Percentiles rank a stretch among this genome's conserved stretches.
Evolutionary conservation across 2,329 filamentous ascomycete species (phyloP).

Genomic region (Penicillium decumbens): DNA sequence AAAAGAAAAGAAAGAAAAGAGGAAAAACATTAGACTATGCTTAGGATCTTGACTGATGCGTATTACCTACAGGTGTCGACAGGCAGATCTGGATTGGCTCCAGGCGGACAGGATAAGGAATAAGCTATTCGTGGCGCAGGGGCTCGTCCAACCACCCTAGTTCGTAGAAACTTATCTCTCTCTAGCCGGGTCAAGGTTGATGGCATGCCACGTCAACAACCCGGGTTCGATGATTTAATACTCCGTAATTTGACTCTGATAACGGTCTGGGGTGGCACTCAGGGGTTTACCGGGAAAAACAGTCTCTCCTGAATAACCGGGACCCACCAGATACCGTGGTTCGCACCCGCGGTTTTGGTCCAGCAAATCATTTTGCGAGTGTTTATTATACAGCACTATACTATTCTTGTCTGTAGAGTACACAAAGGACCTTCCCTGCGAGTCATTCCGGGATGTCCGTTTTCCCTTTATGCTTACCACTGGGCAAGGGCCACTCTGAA

Average conservation of each 20-base stretch:
- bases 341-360: slow-evolving; percentile 12
- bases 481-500: neutral
- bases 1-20: slow-evolving; percentile 6
- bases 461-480: slow-evolving; percentile 1
- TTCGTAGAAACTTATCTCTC: neutral
- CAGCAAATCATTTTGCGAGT: slow-evolving; percentile 8
- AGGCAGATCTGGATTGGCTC: slow-evolving; percentile 1
- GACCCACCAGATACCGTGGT: slow-evolving; percentile 18
- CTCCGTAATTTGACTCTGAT: neutral
- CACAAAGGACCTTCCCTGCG: neutral
- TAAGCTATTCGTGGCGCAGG: slow-evolving; percentile 12
- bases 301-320: slow-evolving; percentile 3
- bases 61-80: slow-evolving; percentile 5
- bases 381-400: neutral
- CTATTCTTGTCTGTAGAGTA: neutral
- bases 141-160: neutral
- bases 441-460: neutral
- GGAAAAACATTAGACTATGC: neutral
- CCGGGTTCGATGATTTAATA: neutral
- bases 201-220: slow-evolving; percentile 11
- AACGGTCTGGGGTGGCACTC: slow-evolving; percentile 3
- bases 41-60: slow-evolving; percentile 14
- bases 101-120: slow-evolving; percentile 2
- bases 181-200: neutral
- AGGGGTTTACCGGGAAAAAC: neutral